Conservation (phyloP, 495 filamentous ascomycete genomes). For the Talaromyces stipitatus region DNA sequence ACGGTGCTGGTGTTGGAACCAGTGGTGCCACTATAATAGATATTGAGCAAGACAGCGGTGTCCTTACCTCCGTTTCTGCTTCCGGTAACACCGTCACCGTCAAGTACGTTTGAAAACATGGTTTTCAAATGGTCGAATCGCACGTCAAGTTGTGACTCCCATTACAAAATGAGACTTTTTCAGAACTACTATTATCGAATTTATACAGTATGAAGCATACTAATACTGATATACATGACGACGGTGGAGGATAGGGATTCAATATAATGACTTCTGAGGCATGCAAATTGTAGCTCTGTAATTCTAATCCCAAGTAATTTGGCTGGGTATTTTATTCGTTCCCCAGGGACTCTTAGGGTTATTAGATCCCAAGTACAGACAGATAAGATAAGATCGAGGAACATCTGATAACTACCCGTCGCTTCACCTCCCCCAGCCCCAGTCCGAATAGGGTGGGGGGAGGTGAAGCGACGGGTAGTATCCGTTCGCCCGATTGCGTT, state of each 20-base stretch:
- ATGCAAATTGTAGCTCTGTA: neutral
- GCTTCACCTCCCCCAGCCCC: too few relatives aligned
- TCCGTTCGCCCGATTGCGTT: neutral
- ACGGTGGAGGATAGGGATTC: neutral
- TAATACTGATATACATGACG: neutral
- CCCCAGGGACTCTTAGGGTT: too few relatives aligned
- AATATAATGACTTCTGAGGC: neutral
- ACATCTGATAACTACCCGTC: neutral
- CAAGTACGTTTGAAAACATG: neutral
- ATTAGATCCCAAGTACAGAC: neutral
- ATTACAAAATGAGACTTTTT: neutral
- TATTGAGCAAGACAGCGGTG: slow-evolving; percentile 41
- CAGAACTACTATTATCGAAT: neutral
- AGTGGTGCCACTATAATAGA: slow-evolving; percentile 40
- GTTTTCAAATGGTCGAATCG: too few relatives aligned
- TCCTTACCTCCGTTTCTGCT: slow-evolving; percentile 37
- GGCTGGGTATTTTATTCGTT: neutral
- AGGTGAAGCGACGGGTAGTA: neutral
- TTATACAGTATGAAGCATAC: neutral
- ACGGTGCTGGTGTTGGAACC: slow-evolving; percentile 18
- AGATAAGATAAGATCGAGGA: neutral
- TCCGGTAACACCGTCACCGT: slow-evolving; percentile 1
- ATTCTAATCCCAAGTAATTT: neutral
- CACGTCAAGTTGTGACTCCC: neutral
- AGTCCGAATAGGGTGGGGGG: too few relatives aligned